Base-by-base conservation (phyloP, 768 basidiomycete genomes). In the Agrocybe praecox region DNA sequence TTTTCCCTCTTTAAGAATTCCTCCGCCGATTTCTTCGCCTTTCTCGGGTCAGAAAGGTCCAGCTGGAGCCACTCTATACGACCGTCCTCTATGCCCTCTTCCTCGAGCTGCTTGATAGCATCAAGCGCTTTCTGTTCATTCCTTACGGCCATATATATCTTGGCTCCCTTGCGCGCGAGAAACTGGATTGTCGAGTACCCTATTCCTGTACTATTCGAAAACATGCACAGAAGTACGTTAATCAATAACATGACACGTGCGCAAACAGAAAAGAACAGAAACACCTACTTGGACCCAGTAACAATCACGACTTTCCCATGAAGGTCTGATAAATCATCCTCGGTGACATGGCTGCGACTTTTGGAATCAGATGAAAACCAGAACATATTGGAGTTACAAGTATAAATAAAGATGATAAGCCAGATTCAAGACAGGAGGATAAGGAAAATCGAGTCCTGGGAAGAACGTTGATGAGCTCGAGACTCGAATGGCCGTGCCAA, bases 251-350 rank as follows among this genome's bases (percentile, higher is more conserved):
- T 5, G 12, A 40, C 12, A 40, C 12, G n/a, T n/a, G n/a, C n/a
- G n/a, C 14, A 14, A 14, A 4, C 36, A 6, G 36, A 40, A n/a
- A n/a, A 40, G 36, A n/a, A 40, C 12, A n/a, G 22, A 23, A 22
- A 12, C 14, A 68, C 74, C 48, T 46, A 78, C 79, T 75, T 79
- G 52, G 80, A 81, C 11, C 83, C 83, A 0, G 80, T 81, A 26
- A 83, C 78, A 18, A 84, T 62, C 1, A 71, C 77, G 2, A 81
- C 77, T 56, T 76, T 80, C 18, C 78, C 80, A 0, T 65, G 70
- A 4, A 82, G 68, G 63, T 82, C 76, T n/a, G 74, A 71, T 15
- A 82, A 69, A 52, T 83, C 81, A 15, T 62, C 67, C 18, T 67
- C 68, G 1, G 72, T 67, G 51, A 73, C 60, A 44, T 69, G 55